phyloP scores from a whole-genome alignment of 768 basidiomycete species.

The Suillus subaureus region DNA sequence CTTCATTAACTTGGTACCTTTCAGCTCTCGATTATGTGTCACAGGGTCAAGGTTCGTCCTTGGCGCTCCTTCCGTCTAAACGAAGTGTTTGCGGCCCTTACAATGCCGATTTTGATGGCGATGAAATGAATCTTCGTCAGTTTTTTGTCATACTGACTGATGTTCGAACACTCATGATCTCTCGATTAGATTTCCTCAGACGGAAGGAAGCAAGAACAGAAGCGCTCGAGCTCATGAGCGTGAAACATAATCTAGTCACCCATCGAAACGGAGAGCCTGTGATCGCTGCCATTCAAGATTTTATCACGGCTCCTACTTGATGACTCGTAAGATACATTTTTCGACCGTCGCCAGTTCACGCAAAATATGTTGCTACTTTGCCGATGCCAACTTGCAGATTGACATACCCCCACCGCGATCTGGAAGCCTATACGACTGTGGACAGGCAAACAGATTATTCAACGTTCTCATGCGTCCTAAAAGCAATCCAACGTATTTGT shows the following conservation, averaged over 20 bases:
- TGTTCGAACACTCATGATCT: constrained; percentile 2
- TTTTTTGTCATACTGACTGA: constrained; percentile 3
- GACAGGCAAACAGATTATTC: constrained; percentile 99
- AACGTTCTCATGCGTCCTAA: constrained; percentile 96
- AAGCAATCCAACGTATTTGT: constrained; percentile 79
- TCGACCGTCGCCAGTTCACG: constrained; percentile 92
- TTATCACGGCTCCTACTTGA: constrained; percentile 96
- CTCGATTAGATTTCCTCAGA: constrained; percentile 86
- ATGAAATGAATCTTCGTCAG: constrained; percentile 99
- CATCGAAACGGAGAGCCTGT: constrained; percentile 99
- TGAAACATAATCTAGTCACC: constrained; percentile 96
- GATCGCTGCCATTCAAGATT: constrained; percentile 99
- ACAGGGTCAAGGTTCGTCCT: constrained; percentile 92
- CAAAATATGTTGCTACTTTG: constrained; percentile 96
- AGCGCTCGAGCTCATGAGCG: constrained; percentile 95
- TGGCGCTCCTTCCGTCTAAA: constrained; percentile 98
- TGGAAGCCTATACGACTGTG: constrained; percentile 91
- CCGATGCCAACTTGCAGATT: constrained; percentile 88
- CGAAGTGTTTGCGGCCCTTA: constrained; percentile 98
- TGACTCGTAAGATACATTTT: constrained; percentile 91
- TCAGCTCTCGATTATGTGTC: constrained; percentile 97
- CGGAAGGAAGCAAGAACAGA: constrained; percentile 98
- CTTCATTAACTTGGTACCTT: constrained; percentile 11
- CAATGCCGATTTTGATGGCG: constrained; percentile 99
- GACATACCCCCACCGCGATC: constrained; percentile 94